Evolutionary conservation across 75 land plant genomes (phyloP).

Genomic region (Chamaecyparis obtusa): DNA sequence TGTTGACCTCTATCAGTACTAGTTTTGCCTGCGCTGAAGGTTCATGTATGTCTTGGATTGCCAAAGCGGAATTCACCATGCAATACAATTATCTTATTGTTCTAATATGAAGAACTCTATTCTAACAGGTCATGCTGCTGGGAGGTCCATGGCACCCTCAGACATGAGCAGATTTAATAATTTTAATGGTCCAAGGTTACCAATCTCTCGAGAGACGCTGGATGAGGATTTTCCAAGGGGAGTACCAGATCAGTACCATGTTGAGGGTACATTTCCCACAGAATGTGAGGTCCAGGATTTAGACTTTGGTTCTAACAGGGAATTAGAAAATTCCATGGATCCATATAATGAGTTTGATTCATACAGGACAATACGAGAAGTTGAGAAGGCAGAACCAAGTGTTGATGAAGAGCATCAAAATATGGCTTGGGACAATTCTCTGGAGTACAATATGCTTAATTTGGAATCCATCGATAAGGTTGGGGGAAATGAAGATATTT

Average conservation of each 20-base stretch:
- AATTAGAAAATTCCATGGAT: not conserved
- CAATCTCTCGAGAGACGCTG: not conserved
- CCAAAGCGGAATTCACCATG: not conserved
- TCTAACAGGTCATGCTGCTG: not conserved
- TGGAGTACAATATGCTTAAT: conserved; percentile 9
- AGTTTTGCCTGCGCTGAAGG: not conserved
- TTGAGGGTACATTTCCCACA: not conserved
- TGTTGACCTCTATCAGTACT: not conserved
- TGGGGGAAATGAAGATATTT: not conserved
- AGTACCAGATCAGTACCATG: not conserved
- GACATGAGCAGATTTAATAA: conserved; percentile 4
- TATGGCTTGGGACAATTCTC: not conserved
- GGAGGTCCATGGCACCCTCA: conserved; percentile 7
- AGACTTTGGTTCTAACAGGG: not conserved
- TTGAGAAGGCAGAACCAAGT: not conserved
- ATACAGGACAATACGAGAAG: not conserved
- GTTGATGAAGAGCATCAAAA: not conserved
- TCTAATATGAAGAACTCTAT: not conserved
- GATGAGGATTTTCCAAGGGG: not conserved
- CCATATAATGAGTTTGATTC: conserved; percentile 6
- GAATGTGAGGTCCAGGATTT: not conserved
- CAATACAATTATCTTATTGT: not conserved
- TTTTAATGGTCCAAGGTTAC: not conserved
- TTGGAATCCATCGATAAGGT: not conserved
- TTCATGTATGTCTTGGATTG: not conserved